Evolutionary conservation across 768 basidiomycete species (phyloP), one percentile per base, ranked within the genome.

Genomic region (Galerina sulciceps): DNA sequence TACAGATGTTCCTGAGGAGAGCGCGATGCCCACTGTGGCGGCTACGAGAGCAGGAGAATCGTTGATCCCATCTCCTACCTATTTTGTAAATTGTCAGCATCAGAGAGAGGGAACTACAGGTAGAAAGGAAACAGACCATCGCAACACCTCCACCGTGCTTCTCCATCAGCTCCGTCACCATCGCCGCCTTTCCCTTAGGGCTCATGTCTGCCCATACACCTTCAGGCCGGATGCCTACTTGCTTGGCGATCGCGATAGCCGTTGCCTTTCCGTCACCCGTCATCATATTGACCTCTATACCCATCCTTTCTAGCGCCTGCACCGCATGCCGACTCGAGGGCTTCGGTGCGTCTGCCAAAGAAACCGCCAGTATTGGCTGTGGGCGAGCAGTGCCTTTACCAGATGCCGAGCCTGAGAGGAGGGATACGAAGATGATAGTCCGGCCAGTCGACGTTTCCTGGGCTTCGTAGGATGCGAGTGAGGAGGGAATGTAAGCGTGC

Each of bases 21-120:
- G 85, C 1, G 97, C 97, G 59, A 99, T 96, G 41, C 97, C 97
- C 20, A 99, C 93, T 1, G 94, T 93, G 0, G 96, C 93, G 4
- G 94, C 95, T 14, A 95, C 96, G 2, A 99, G 87, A 11, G 96
- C 97, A 1, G 96, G 96, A 2, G 96, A 98, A 71, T 99, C 97
- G 72, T 99, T 99, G 78, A 99, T 97, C 35, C 97, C 97, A 73
- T 99, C 97, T 20, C 97, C 97, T 40, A 99, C 94, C 94, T 96
- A 61, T 54, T 26, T 44, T 38, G 59, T 40, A 22, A 36, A 35
- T 53, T 1, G 60, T 42, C 38, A 44, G 46, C 11, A 58, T 13
- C 42, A 4, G 45, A 10, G 48, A 40, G 13, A 46, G 9, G 9
- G 15, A 20, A n/a, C 55, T 14, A 22, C 6, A 22, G 35, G 31